phyloP scores from a whole-genome alignment of 495 filamentous ascomycete species.

The Delitschia confertaspora region DNA sequence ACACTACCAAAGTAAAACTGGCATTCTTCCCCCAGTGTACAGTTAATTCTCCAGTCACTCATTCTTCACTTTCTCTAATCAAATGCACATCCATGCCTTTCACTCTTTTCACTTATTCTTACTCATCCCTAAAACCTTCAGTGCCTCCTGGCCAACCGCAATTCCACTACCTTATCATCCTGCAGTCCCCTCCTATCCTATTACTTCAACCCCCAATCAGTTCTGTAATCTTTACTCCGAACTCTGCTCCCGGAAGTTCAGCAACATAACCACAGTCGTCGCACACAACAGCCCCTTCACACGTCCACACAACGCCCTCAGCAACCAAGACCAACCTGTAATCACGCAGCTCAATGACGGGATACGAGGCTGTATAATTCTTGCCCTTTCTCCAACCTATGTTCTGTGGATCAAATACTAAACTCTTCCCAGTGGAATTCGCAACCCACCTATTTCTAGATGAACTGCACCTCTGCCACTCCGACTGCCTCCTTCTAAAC shows the following conservation, averaged over 20 bases:
- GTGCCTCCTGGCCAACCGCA: neutral
- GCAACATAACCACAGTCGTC: slow-evolving; percentile 78
- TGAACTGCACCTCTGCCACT: slow-evolving; percentile 60
- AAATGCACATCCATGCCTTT: too few relatives aligned
- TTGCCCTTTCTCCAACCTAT: neutral
- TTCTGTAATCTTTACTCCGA: slow-evolving; percentile 76
- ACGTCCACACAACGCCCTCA: slow-evolving; percentile 53
- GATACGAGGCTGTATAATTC: slow-evolving; percentile 60
- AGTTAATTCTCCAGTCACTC: too few relatives aligned
- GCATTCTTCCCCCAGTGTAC: too few relatives aligned
- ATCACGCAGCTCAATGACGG: slow-evolving; percentile 72
- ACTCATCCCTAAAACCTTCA: too few relatives aligned
- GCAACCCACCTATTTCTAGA: slow-evolving; percentile 62
- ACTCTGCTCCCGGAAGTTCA: slow-evolving; percentile 69
- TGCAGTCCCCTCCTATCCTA: neutral
- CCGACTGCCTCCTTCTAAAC: slow-evolving; percentile 66
- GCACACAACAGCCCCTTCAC: slow-evolving; percentile 85
- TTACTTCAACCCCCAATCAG: slow-evolving; percentile 22
- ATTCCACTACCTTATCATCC: neutral
- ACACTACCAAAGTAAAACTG: too few relatives aligned
- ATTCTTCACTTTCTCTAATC: too few relatives aligned
- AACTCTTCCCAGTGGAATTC: slow-evolving; percentile 54
- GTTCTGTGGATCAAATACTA: neutral
- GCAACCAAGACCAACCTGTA: slow-evolving; percentile 67
- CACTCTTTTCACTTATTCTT: too few relatives aligned